Evolutionary conservation across 2,329 filamentous ascomycete species (phyloP).

Genomic region (Fusarium sp.): DNA sequence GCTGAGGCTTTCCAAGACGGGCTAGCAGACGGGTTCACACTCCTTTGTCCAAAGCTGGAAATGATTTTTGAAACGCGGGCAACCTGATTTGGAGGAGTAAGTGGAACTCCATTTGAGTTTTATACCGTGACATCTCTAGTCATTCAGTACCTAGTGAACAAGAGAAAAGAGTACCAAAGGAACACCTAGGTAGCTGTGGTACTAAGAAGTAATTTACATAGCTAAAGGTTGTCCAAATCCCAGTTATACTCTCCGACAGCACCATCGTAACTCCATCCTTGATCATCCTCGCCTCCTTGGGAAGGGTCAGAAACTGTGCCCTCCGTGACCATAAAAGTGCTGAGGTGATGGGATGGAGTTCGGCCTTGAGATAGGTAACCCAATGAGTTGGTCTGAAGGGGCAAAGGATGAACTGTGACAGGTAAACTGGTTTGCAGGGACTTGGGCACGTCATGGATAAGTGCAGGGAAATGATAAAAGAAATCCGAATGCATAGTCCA

Average conservation of each 20-base stretch:
- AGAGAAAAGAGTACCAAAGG: neutral
- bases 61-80: neutral
- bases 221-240: neutral
- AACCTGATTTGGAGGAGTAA: neutral
- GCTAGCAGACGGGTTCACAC: neutral
- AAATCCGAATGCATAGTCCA: neutral
- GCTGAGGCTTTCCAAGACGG: neutral
- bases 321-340: too few species aligned
- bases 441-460: neutral
- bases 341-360: neutral
- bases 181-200: too few species aligned
- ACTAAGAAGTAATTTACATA: too few species aligned
- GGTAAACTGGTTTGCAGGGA: neutral
- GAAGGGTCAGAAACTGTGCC: neutral
- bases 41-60: neutral
- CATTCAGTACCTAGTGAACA: accelerated
- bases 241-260: neutral
- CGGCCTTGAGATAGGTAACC: neutral
- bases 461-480: neutral
- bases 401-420: neutral
- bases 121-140: neutral
- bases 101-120: neutral
- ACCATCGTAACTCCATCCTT: neutral
- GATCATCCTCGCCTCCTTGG: neutral
- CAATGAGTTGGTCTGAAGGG: neutral